Evolutionary conservation across 495 filamentous ascomycete genomes (phyloP).

Genomic region (Aspergillus hancockii): DNA sequence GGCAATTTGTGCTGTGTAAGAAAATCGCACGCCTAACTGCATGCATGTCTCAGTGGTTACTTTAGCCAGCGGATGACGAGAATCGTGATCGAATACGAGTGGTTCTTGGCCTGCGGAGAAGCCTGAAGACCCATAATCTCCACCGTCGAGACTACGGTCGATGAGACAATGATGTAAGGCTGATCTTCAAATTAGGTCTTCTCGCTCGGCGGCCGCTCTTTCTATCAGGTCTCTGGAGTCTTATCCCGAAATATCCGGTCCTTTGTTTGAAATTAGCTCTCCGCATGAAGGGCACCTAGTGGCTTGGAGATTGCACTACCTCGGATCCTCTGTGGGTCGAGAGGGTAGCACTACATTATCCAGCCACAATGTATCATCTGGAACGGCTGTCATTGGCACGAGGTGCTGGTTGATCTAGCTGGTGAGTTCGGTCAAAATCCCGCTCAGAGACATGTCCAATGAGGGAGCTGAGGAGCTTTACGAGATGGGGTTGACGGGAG

Average conservation of each 20-base stretch:
- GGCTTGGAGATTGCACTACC: neutral
- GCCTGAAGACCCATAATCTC: neutral
- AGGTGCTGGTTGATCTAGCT: neutral
- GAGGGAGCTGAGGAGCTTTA: neutral
- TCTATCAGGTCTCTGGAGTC: neutral
- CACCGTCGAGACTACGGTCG: neutral
- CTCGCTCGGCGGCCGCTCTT: too few relatives aligned
- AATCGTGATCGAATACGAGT: neutral
- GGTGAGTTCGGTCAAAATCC: neutral
- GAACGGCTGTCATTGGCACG: constrained; percentile 3
- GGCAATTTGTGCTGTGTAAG: neutral
- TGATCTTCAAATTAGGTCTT: neutral
- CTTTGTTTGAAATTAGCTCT: neutral
- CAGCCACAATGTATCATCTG: neutral
- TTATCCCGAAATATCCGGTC: neutral
- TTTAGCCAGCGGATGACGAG: neutral
- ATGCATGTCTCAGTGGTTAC: constrained; percentile 4
- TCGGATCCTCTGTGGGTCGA: constrained; percentile 1
- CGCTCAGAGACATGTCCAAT: constrained; percentile 11
- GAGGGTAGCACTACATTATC: constrained; percentile 5
- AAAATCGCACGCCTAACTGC: constrained; percentile 1
- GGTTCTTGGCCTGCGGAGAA: constrained; percentile 5
- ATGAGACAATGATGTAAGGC: constrained; percentile 11
- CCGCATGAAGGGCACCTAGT: neutral
- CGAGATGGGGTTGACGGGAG: neutral